A percentile compares a stretch with the other conserved stretches of the same genome.
Conservation (phyloP, 768 basidiomycete species). For the Suillus plorans region DNA sequence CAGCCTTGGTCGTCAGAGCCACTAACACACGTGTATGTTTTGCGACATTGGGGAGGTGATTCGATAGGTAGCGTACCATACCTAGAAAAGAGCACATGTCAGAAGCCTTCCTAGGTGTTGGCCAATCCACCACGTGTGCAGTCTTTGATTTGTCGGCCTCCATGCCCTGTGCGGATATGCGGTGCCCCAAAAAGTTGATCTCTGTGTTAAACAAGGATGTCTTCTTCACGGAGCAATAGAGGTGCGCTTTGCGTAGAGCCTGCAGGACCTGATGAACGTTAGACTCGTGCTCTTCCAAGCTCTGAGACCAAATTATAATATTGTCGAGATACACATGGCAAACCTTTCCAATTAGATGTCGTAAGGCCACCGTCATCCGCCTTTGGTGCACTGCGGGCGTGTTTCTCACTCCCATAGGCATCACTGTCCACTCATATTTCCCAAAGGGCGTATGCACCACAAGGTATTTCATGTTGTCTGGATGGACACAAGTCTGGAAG, state of each 20-base stretch:
- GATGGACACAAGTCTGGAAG: too few relatives aligned
- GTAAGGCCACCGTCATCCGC: too few relatives aligned
- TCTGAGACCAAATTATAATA: slow-evolving; percentile 31
- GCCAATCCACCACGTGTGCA: slow-evolving; percentile 29
- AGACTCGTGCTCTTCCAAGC: slow-evolving; percentile 17
- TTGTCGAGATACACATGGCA: slow-evolving; percentile 12
- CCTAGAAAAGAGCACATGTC: slow-evolving; percentile 28
- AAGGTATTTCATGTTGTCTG: too few relatives aligned
- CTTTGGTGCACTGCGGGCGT: too few relatives aligned
- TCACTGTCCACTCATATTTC: too few relatives aligned
- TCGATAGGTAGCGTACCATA: slow-evolving; percentile 27
- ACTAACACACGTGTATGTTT: background rate
- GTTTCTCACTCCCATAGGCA: too few relatives aligned
- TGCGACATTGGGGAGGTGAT: slow-evolving; percentile 26
- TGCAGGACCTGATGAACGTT: slow-evolving; percentile 18
- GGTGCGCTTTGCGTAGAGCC: slow-evolving; percentile 8
- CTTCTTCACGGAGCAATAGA: slow-evolving; percentile 31
- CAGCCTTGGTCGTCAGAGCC: background rate
- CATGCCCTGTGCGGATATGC: slow-evolving; percentile 30
- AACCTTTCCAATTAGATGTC: too few relatives aligned
- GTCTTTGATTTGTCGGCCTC: slow-evolving; percentile 13
- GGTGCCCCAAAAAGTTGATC: slow-evolving; percentile 10
- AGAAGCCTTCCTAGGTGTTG: slow-evolving; percentile 21
- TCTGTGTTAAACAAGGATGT: slow-evolving; percentile 16
- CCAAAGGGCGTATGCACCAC: too few relatives aligned